Evolutionary conservation across 2,329 filamentous ascomycete genomes (phyloP), one percentile per base, ranked within the genome.

Genomic region (Chalara sp.): DNA sequence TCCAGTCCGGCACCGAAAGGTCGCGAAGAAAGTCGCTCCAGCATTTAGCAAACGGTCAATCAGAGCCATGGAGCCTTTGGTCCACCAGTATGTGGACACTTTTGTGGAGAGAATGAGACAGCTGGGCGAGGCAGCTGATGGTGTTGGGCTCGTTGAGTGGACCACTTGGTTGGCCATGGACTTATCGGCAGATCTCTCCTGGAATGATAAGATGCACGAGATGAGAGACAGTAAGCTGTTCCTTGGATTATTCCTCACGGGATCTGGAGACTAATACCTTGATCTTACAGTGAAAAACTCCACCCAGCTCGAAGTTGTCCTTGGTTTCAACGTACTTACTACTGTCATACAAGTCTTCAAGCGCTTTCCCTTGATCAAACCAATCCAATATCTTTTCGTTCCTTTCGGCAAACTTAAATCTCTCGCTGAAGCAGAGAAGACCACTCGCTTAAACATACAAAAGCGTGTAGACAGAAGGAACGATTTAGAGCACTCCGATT

Each of bases 171-270:
- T 54, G 11, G 39, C 35, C 6, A 49, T 48, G 46, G 52, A 51
- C 39, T 32, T 54, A 10, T 46, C 52, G 13, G 49, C 43, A 3
- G 49, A 52, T 49, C 32, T 54, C 12, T 10, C 46, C 12, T 52
- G 30, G 5, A 49, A 37, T 11, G 29, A 29, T 6, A 31, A 49
- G 13, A 47, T 49, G 49, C 40, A 47, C 8, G 30, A 49, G 12
- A 47, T 51, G 49, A 49, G 44, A 47, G 49, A 51, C 13, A 12
- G 45, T 50, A 50, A 50, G 45, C 10, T 13, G 10, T 13, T 21
- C 10, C 35, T 11, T 39, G 3, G 10, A 39, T 39, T 39, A 39
- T 3, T 39, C 8, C 44, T n/a, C 4, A 40, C 33, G 6, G 31
- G n/a, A 8, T 12, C n/a, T 6, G 8, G n/a, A 41, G 12, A 33